Evolutionary conservation across 2,329 filamentous ascomycete species (phyloP).

Genomic region (Exophiala lecanii-corni): DNA sequence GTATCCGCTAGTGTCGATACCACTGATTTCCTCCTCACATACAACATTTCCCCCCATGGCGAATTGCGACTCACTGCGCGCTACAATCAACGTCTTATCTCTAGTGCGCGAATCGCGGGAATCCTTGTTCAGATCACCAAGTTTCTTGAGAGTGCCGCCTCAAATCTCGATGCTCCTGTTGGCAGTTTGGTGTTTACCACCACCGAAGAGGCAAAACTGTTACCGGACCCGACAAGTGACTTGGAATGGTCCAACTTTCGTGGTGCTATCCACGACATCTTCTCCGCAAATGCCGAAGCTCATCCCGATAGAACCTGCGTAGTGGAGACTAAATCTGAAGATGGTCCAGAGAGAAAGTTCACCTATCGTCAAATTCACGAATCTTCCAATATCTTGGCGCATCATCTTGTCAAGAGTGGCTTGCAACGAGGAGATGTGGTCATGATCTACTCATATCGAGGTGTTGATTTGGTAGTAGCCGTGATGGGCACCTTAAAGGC

Average conservation of each 20-base stretch:
- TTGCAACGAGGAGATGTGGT: constrained; percentile 78
- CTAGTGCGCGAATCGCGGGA: constrained; percentile 40
- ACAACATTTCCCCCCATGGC: constrained; percentile 29
- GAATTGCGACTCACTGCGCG: constrained; percentile 36
- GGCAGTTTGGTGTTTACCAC: constrained; percentile 41
- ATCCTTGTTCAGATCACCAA: constrained; percentile 41
- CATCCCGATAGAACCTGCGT: constrained; percentile 67
- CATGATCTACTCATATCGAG: constrained; percentile 84
- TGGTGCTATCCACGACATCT: constrained; percentile 43
- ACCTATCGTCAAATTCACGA: constrained; percentile 85
- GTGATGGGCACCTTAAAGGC: constrained; percentile 70
- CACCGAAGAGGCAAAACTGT: constrained; percentile 18
- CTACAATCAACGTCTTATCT: constrained; percentile 45
- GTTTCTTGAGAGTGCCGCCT: constrained; percentile 38
- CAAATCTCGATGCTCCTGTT: constrained; percentile 37
- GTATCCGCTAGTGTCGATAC: constrained; percentile 41
- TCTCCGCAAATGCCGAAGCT: constrained; percentile 50
- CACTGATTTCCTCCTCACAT: constrained; percentile 39
- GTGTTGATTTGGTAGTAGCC: constrained; percentile 70
- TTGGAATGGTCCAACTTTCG: constrained; percentile 44
- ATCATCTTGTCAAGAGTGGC: constrained; percentile 71
- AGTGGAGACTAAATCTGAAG: constrained; percentile 55
- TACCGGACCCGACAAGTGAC: constrained; percentile 42
- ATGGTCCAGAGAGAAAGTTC: constrained; percentile 60
- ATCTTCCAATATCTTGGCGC: constrained; percentile 72